Percentiles rank a stretch among this genome's conserved stretches.
phyloP scores from a whole-genome alignment of 768 basidiomycete genomes.

The Mycena haematopus region DNA sequence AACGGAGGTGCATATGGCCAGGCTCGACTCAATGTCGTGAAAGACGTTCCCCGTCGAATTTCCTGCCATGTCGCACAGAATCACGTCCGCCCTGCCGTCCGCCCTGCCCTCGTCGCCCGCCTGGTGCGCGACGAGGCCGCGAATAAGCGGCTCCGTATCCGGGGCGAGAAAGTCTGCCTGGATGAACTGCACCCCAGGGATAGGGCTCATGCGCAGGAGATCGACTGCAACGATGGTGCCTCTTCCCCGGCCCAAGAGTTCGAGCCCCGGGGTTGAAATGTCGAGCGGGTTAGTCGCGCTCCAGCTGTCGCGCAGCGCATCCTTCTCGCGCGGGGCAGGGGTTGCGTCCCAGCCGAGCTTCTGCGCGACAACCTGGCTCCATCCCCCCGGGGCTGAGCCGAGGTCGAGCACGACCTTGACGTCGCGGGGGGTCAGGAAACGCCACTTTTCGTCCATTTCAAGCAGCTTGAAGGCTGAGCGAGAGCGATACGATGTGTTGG shows the following conservation, averaged over 20 bases:
- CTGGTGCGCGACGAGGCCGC: slow-evolving; percentile 29
- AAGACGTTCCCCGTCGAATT: slow-evolving; percentile 76
- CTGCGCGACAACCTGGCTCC: slow-evolving; percentile 84
- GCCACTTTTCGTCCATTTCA: slow-evolving; percentile 68
- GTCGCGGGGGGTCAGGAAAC: slow-evolving; percentile 57
- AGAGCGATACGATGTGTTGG: slow-evolving; percentile 64
- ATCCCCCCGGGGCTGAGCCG: slow-evolving; percentile 92
- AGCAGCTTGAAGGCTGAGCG: slow-evolving; percentile 93
- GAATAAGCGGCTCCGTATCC: slow-evolving; percentile 52
- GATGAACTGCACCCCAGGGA: slow-evolving; percentile 75
- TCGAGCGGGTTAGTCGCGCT: slow-evolving; percentile 47
- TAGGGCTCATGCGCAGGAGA: slow-evolving; percentile 71
- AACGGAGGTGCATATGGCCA: slow-evolving; percentile 79
- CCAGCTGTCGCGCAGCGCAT: slow-evolving; percentile 10
- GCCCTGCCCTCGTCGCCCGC: slow-evolving; percentile 50
- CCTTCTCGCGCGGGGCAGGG: slow-evolving; percentile 6
- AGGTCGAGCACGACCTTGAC: slow-evolving; percentile 80
- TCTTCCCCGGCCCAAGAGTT: slow-evolving; percentile 33
- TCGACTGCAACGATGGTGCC: slow-evolving; percentile 81
- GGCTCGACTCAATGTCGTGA: slow-evolving; percentile 69
- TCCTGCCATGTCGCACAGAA: slow-evolving; percentile 91
- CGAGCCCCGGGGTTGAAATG: slow-evolving; percentile 37
- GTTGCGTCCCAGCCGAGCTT: slow-evolving; percentile 58
- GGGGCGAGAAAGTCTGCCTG: slow-evolving; percentile 81
- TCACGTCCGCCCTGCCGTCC: slow-evolving; percentile 78